Evolutionary conservation across 768 basidiomycete species (phyloP).

Genomic region (Macrocybe gigantea): DNA sequence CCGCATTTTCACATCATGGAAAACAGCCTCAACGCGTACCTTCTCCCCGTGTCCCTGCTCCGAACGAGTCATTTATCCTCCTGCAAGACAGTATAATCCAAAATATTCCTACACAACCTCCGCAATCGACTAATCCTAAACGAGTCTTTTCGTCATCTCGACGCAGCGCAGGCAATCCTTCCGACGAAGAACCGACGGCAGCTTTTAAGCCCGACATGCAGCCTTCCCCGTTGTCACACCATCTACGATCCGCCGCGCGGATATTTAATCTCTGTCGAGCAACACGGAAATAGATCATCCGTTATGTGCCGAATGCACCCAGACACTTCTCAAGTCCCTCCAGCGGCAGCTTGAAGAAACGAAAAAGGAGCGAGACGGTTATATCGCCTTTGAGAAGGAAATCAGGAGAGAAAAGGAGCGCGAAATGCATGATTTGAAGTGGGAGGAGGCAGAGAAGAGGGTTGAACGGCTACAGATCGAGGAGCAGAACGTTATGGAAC

Average conservation of each 20-base stretch:
- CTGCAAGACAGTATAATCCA: conserved; percentile 78
- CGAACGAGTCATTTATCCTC: conserved; percentile 88
- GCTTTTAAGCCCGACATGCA: conserved; percentile 44
- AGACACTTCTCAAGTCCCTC: conserved; percentile 68
- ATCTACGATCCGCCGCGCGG: conserved; percentile 67
- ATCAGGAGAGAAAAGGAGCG: conserved; percentile 76
- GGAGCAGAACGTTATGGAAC: conserved; percentile 63
- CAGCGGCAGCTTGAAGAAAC: conserved; percentile 84
- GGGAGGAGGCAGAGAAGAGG: conserved; percentile 64
- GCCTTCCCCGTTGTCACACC: conserved; percentile 73
- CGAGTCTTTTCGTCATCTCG: no score
- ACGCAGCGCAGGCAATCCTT: neutral
- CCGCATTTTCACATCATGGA: conserved; percentile 42
- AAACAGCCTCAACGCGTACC: conserved; percentile 49
- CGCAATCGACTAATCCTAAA: conserved; percentile 14
- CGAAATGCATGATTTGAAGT: conserved; percentile 52
- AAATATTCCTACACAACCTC: conserved; percentile 46
- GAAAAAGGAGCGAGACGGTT: conserved; percentile 87
- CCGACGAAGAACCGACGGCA: neutral
- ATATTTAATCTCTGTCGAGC: conserved; percentile 70
- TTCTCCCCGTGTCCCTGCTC: conserved; percentile 32
- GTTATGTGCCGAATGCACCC: conserved; percentile 91
- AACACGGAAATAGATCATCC: conserved; percentile 87
- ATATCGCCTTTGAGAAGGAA: conserved; percentile 89
- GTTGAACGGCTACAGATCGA: conserved; percentile 69